A percentile compares a stretch with the other conserved stretches of the same genome.
Conservation (phyloP, 2,329 filamentous ascomycete species). For the Talaromyces sp. region DNA sequence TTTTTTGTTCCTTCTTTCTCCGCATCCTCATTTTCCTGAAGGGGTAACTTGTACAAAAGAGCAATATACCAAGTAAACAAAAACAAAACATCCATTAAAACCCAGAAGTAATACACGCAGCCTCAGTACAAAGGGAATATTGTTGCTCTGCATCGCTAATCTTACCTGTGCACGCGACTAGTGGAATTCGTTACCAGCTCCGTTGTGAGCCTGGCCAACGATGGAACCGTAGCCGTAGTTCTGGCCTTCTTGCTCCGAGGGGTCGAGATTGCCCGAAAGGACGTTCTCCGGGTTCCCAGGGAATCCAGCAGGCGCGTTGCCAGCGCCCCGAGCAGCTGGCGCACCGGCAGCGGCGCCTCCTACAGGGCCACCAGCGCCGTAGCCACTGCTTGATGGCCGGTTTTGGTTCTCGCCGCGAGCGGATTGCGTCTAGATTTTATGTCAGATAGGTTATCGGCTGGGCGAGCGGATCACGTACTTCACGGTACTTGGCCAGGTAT, state of each 20-base stretch:
- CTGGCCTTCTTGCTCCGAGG: constrained; percentile 39
- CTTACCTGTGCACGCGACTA: constrained; percentile 14
- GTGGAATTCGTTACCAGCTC: constrained; percentile 41
- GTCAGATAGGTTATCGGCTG: constrained; percentile 35
- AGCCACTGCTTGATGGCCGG: constrained; percentile 48
- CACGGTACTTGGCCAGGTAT: constrained; percentile 93
- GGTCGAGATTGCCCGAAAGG: constrained; percentile 38
- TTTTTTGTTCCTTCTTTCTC: neutral
- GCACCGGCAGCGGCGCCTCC: constrained; percentile 26
- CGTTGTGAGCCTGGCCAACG: constrained; percentile 43
- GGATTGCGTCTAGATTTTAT: constrained; percentile 64
- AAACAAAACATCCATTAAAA: neutral
- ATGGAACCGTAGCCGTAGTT: constrained; percentile 42
- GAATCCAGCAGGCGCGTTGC: constrained; percentile 21
- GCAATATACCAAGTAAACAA: constrained; percentile 3
- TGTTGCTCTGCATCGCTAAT: neutral
- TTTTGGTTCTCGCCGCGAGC: constrained; percentile 62
- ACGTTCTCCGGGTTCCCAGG: constrained; percentile 38
- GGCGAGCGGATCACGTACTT: constrained; percentile 62
- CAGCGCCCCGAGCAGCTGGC: constrained; percentile 22
- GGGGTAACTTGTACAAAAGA: constrained; percentile 9
- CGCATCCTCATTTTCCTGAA: constrained; percentile 4
- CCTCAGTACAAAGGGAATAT: constrained; percentile 1
- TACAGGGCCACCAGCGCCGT: constrained; percentile 33
- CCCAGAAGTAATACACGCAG: neutral